Evolutionary conservation across 208 protist species (phyloP), one percentile per base, ranked within the genome.

Genomic region (Leishmania tarentolae): DNA sequence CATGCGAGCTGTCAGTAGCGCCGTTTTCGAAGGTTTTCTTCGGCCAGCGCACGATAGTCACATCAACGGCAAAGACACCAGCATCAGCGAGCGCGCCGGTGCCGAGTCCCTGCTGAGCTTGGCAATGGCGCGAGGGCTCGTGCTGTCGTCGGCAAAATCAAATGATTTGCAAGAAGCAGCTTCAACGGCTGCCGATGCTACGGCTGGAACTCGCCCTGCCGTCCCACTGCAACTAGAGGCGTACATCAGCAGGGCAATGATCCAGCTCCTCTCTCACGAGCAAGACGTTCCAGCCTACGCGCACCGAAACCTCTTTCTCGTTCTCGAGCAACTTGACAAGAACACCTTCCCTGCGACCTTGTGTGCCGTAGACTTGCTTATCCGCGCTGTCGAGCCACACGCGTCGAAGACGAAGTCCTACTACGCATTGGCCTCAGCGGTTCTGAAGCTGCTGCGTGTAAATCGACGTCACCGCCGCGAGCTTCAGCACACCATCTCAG

Each of bases 281-380:
- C 59, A 71, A 35, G 92, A 94, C 57, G 81, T 94, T 28, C 81
- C 87, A 3, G 35, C 84, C 31, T 92, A 94, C 77, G 83, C 91
- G 6, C 91, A 95, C 53, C 91, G 93, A 13, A 94, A 95, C 72
- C 76, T 81, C 28, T 85, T 95, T 61, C 84, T 95, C 68, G 68
- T 97, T 17, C 74, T 95, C 21, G 93, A 94, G 81, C 88, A 88
- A 46, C 75, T 97, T n/a, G 83, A 90, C 61, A 91, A 91, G 82
- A 75, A 61, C 3, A 35, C 61, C 46, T 95, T 94, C 70, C 93
- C 93, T 0, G 83, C 86, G 24, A 94, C 89, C 8, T 75, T 90
- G 57, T 86, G 77, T 65, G 86, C 87, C 24, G 83, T 84, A 0
- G 85, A 92, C 31, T 76, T 91, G 85, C 87, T 97, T 4, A 86